Conservation (phyloP, 768 basidiomycete genomes). For the Calvatia gigantea region DNA sequence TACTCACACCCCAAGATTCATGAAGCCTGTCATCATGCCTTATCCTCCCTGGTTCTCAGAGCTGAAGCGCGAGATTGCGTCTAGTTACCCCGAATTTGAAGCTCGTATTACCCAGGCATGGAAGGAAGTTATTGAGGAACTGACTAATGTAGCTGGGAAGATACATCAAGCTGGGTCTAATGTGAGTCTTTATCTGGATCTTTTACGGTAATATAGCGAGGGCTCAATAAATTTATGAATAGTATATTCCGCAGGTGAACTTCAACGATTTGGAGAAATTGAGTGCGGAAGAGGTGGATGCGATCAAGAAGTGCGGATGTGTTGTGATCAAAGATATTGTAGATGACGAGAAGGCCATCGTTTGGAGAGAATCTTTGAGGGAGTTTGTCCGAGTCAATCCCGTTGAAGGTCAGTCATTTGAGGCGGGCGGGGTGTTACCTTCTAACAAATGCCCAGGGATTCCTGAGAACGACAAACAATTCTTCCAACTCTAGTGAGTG, state of each 20-base stretch:
- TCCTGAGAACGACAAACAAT: slow-evolving; percentile 61
- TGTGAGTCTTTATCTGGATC: slow-evolving; percentile 29
- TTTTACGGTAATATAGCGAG: not conserved
- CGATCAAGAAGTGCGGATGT: slow-evolving; percentile 51
- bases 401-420: slow-evolving; percentile 42
- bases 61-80: slow-evolving; percentile 55
- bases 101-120: slow-evolving; percentile 49
- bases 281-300: slow-evolving; percentile 39
- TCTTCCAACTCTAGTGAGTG: slow-evolving; percentile 69
- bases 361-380: slow-evolving; percentile 55
- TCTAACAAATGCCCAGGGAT: no score
- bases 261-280: slow-evolving; percentile 51
- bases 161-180: slow-evolving; percentile 46
- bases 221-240: not conserved
- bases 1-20: no score
- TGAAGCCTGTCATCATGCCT: slow-evolving; percentile 11
- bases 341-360: slow-evolving; percentile 46
- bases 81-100: slow-evolving; percentile 48
- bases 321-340: slow-evolving; percentile 64
- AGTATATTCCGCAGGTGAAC: slow-evolving; percentile 63
- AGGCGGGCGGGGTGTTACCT: no score
- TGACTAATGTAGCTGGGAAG: slow-evolving; percentile 40
- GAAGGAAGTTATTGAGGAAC: slow-evolving; percentile 52
- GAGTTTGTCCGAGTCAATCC: slow-evolving; percentile 59
- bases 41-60: slow-evolving; percentile 52